Conservation (phyloP, 495 filamentous ascomycete genomes). For the Aspergillus baeticus region DNA sequence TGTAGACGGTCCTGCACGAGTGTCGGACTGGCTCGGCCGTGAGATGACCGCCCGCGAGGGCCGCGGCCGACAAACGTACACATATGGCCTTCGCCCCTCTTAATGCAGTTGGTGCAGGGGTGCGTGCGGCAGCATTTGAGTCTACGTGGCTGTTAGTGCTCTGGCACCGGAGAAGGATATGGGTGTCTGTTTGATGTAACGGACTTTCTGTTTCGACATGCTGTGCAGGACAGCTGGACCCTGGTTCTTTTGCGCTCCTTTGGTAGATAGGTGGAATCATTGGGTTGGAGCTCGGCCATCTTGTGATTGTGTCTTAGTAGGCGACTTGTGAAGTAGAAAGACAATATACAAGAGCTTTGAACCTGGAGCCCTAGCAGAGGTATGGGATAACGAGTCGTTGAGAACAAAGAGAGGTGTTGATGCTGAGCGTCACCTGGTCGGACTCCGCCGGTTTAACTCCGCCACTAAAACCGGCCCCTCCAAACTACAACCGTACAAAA, state of each 20-base stretch:
- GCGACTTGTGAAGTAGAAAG: neutral
- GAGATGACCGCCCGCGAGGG: constrained; percentile 31
- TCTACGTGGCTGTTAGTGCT: constrained; percentile 23
- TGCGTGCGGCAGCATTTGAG: constrained; percentile 52
- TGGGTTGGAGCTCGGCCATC: constrained; percentile 12
- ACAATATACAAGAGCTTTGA: too few relatives aligned
- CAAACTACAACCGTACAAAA: too few relatives aligned
- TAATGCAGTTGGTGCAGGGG: constrained; percentile 51
- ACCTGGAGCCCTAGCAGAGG: too few relatives aligned
- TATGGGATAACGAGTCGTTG: too few relatives aligned
- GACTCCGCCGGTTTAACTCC: too few relatives aligned
- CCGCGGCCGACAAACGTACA: constrained; percentile 46
- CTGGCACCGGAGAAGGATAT: neutral
- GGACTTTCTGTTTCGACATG: constrained; percentile 52
- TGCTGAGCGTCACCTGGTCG: too few relatives aligned
- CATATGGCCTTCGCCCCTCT: constrained; percentile 39
- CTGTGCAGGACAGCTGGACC: constrained; percentile 54
- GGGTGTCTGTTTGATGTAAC: too few relatives aligned
- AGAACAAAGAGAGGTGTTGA: too few relatives aligned
- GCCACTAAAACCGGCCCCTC: too few relatives aligned
- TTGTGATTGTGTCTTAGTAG: neutral
- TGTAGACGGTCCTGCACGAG: constrained; percentile 48
- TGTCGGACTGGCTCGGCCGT: constrained; percentile 33
- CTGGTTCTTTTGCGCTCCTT: constrained; percentile 47
- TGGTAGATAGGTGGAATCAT: neutral